Percentiles rank a stretch among this genome's conserved stretches.
These are phyloP conservation scores for Didymella keratinophila DNA, from an alignment of 2,329 filamentous ascomycete genomes.

Conservation along the genomic window DNA sequence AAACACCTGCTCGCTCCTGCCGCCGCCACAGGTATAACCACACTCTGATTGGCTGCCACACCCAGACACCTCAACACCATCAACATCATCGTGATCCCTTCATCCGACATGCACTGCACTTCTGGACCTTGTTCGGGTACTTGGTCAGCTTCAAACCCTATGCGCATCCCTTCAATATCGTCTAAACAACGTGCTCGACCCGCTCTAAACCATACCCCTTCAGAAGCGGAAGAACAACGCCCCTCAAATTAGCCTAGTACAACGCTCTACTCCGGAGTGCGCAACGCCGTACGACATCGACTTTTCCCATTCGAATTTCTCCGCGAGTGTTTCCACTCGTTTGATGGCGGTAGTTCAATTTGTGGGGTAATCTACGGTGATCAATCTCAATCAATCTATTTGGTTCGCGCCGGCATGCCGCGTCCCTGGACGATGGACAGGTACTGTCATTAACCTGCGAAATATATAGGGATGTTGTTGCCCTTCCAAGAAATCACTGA, in stretches of 20 bases:
- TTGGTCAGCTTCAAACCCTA: not conserved
- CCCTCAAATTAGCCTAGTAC: constrained; percentile 11
- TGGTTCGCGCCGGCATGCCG: constrained; percentile 31
- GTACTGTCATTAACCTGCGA: constrained; percentile 21
- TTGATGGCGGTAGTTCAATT: constrained; percentile 17
- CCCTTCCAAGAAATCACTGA: not conserved
- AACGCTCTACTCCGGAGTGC: constrained; percentile 3
- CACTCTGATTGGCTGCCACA: constrained; percentile 5
- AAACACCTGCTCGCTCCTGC: not conserved
- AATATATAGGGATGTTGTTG: constrained; percentile 21
- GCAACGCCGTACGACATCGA: constrained; percentile 4
- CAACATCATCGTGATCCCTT: not conserved
- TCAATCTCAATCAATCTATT: constrained; percentile 40
- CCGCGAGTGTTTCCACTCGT: constrained; percentile 24
- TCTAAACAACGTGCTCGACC: constrained; percentile 1
- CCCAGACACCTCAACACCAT: not conserved
- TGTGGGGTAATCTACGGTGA: constrained; percentile 31
- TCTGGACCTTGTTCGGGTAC: not conserved
- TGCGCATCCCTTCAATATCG: not conserved
- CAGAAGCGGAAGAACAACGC: constrained; percentile 24
- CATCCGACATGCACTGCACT: not conserved
- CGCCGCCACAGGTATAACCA: not conserved
- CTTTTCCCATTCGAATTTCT: constrained; percentile 26
- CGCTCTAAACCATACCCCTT: constrained; percentile 20
- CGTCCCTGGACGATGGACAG: constrained; percentile 20